These are phyloP conservation scores for Phytophthora pisi DNA, from an alignment of 352 stramenopile species.

Conservation along the genomic window DNA sequence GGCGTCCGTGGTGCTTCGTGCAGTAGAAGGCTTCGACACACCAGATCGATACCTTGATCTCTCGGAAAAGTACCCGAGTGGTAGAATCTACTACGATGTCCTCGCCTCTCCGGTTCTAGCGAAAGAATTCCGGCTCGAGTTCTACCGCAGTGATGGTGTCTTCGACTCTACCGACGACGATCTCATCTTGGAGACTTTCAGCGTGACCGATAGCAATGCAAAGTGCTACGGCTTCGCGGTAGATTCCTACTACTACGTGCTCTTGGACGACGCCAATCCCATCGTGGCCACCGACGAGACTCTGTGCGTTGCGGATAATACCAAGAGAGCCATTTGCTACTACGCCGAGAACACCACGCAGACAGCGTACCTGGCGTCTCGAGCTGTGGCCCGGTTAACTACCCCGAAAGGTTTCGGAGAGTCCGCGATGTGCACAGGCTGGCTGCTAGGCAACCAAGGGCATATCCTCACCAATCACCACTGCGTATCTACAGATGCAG, in stretches of 20 bases:
- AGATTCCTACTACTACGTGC: slow-evolving; percentile 51
- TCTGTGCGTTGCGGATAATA: slow-evolving; percentile 60
- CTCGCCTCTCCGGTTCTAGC: slow-evolving; percentile 40
- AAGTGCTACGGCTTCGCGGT: slow-evolving; percentile 61
- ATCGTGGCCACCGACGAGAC: slow-evolving; percentile 43
- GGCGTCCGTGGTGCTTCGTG: slow-evolving; percentile 44
- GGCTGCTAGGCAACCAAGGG: slow-evolving; percentile 55
- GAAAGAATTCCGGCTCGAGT: slow-evolving; percentile 60
- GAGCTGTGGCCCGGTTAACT: slow-evolving; percentile 23
- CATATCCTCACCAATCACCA: slow-evolving; percentile 74
- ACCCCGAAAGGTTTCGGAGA: slow-evolving; percentile 20
- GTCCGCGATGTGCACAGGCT: slow-evolving; percentile 52
- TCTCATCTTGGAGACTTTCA: slow-evolving; percentile 19
- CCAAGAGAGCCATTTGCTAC: slow-evolving; percentile 59
- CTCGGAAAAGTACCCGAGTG: slow-evolving; percentile 38
- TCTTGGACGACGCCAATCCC: slow-evolving; percentile 36
- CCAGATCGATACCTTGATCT: slow-evolving; percentile 47
- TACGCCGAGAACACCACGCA: slow-evolving; percentile 31
- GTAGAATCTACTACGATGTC: slow-evolving; percentile 27
- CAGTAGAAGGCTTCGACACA: slow-evolving; percentile 45
- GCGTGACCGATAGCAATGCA: slow-evolving; percentile 19
- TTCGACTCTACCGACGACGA: slow-evolving; percentile 3
- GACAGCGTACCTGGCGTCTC: slow-evolving; percentile 40
- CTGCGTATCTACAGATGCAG: slow-evolving; percentile 45
- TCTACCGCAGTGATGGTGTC: slow-evolving; percentile 42